Percentiles rank a stretch among this genome's conserved stretches.
Evolutionary conservation across 441 rosid genomes (phyloP).

Genomic region (Arabidopsis lyrata): DNA sequence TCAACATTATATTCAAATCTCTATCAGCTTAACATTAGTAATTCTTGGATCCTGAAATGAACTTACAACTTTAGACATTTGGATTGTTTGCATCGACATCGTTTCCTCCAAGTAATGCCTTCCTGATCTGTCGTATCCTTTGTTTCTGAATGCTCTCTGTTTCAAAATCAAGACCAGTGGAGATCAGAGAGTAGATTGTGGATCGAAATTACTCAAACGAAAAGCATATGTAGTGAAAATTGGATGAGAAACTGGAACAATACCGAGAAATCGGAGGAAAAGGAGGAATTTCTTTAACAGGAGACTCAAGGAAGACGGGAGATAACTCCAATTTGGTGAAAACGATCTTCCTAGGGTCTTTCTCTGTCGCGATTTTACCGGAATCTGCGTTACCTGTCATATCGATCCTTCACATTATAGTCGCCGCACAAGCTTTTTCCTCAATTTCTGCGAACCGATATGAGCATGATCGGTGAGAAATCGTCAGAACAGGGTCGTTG

Average conservation of each 20-base stretch:
- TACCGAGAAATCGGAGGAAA: conserved; percentile 34
- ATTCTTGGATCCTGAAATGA: background rate
- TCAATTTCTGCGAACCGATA: background rate
- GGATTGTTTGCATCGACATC: conserved; percentile 74
- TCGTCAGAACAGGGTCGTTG: conserved; percentile 5
- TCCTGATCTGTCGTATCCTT: conserved; percentile 37
- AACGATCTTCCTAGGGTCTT: conserved; percentile 27
- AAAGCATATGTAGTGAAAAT: background rate
- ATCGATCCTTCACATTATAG: background rate
- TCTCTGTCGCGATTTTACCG: conserved; percentile 6
- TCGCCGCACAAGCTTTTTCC: background rate
- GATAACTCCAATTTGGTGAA: conserved; percentile 32
- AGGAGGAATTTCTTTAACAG: conserved; percentile 11
- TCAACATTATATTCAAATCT: background rate
- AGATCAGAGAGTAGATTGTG: conserved; percentile 2
- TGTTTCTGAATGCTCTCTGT: conserved; percentile 26
- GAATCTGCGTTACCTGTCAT: background rate
- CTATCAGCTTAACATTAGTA: background rate
- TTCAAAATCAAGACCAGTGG: conserved; percentile 17
- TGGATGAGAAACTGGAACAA: background rate
- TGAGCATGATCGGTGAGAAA: conserved; percentile 26
- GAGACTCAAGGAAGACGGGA: background rate
- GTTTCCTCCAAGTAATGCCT: conserved; percentile 47
- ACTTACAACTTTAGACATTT: conserved; percentile 75
- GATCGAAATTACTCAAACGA: conserved; percentile 11